A percentile compares a stretch with the other conserved stretches of the same genome.
phyloP scores from a whole-genome alignment of 495 filamentous ascomycete genomes.

The Friedmanniomyces endolithicus region DNA sequence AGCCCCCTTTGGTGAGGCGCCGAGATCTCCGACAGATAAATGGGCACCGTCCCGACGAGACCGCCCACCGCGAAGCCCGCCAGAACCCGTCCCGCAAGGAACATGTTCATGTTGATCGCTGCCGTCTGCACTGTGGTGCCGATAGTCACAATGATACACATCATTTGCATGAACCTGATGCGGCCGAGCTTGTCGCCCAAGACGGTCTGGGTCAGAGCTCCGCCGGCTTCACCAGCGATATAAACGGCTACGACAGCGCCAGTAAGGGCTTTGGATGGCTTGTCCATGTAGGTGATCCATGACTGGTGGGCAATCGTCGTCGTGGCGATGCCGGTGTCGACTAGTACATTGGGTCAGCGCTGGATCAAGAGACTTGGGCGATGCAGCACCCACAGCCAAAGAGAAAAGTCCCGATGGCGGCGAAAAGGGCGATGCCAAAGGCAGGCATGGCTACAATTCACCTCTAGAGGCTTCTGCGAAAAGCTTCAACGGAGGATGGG shows the following conservation, averaged over 20 bases:
- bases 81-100: conserved; percentile 43
- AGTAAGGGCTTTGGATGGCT: conserved; percentile 42
- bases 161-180: conserved; percentile 46
- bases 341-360: neutral
- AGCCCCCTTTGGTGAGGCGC: conserved; percentile 41
- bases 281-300: conserved; percentile 47
- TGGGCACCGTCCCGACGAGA: conserved; percentile 45
- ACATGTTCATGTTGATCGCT: conserved; percentile 48
- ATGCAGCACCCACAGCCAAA: neutral
- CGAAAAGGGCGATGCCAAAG: conserved; percentile 13
- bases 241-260: conserved; percentile 50
- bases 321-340: conserved; percentile 16
- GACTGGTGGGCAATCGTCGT: conserved; percentile 44
- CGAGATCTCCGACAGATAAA: conserved; percentile 48
- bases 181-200: conserved; percentile 45
- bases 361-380: neutral
- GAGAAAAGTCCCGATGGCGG: conserved; percentile 14
- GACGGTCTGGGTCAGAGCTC: conserved; percentile 41
- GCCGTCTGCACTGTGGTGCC: conserved; percentile 45
- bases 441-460: neutral
- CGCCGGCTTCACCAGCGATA: conserved; percentile 46
- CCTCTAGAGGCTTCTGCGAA: too few species aligned
- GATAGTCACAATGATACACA: conserved; percentile 45
- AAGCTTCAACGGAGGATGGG: too few species aligned
- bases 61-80: conserved; percentile 46